Percentiles rank a stretch among this genome's conserved stretches.
Evolutionary conservation across 441 rosid species (phyloP).

Genomic region (Metrosideros polymorpha): DNA sequence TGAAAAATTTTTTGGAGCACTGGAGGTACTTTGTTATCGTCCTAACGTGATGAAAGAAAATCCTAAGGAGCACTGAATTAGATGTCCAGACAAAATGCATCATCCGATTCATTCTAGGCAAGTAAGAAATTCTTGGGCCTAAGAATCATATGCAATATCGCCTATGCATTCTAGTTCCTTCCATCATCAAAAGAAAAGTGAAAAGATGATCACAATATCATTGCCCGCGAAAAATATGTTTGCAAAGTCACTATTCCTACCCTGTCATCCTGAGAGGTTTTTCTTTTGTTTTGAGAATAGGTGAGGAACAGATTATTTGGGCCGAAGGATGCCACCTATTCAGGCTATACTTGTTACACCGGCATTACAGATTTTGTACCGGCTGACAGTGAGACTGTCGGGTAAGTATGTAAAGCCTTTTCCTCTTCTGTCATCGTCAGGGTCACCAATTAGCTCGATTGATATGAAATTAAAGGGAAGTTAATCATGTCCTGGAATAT

Average conservation of each 20-base stretch:
- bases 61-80: not conserved
- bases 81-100: not conserved
- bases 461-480: not conserved
- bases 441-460: not conserved
- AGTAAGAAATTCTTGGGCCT: not conserved
- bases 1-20: not conserved
- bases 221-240: not conserved
- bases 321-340: slow-evolving; percentile 17
- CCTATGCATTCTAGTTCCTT: not conserved
- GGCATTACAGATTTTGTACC: slow-evolving; percentile 15
- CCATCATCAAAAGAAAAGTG: not conserved
- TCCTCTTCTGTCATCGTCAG: not conserved
- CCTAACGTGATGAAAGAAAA: not conserved
- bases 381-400: slow-evolving; percentile 7
- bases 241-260: not conserved
- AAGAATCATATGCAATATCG: not conserved
- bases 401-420: slow-evolving; percentile 7
- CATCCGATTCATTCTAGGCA: not conserved
- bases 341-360: slow-evolving; percentile 22
- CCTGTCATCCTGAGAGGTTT: not conserved
- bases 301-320: slow-evolving; percentile 16
- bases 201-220: not conserved
- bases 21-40: too few relatives aligned
- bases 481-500: not conserved
- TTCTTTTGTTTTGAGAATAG: not conserved